Evolutionary conservation across 495 filamentous ascomycete genomes (phyloP), one percentile per base, ranked within the genome.

Genomic region (Hypoxylon trugodes): DNA sequence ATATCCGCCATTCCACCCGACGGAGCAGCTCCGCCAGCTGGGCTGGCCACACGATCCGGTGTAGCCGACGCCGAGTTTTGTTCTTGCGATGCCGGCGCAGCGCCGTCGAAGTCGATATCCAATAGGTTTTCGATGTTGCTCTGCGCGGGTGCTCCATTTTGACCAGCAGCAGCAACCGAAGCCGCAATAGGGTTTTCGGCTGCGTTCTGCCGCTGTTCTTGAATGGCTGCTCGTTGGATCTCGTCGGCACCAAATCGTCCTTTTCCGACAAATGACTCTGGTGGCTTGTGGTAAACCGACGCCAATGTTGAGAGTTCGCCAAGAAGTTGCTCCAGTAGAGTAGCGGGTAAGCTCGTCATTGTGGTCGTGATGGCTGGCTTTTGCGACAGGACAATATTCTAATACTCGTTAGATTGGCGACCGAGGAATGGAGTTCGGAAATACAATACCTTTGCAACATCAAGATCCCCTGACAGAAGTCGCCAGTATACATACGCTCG

Each of bases 401-500:
- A 77, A 0, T 42, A 26, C 19, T 35, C 18, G 48, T 76, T 52
- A 74, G 67, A 59, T 64, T 57, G 22, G 18, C 15, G 3, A 37
- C 33, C 9, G 9, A 9, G 22, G 9, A 19, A 26, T n/a, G 13
- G 45, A 10, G 18, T 15, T 25, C 10, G 12, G 22, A 15, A 33
- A 24, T 38, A 56, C 71, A 4, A 38, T 77, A 89, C 87, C 81
- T 90, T 92, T 43, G 96, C 91, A 32, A 96, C 85, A 65, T 92
- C 84, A 13, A 94, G 86, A 67, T 98, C 94, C 43, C 90, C 94
- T 15, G 93, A 97, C n/a, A 98, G 81, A 21, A 98, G 80, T 59
- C 95, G 90, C 95, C 95, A 98, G 79, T 98, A 98, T 46, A 98
- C 92, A 70, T 98, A 98, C 16, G 95, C 95, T 74, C 95, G 85